Evolutionary conservation across 352 stramenopile genomes (phyloP).

Genomic region (Phytophthora parvispora): DNA sequence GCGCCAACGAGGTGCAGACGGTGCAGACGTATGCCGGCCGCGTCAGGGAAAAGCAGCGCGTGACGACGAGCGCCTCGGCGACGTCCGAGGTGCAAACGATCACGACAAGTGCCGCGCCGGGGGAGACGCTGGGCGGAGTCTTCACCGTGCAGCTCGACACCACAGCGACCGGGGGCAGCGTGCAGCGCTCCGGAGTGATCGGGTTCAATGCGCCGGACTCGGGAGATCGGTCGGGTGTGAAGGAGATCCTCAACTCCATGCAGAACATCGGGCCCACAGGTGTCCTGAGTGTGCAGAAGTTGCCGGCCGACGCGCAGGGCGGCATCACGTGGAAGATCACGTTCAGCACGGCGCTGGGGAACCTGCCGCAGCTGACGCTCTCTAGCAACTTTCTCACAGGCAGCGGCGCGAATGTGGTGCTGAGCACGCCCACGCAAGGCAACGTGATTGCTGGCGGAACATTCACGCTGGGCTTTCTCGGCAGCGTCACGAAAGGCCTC

Average conservation of each 20-base stretch:
- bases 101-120: constrained; percentile 85
- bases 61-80: constrained; percentile 79
- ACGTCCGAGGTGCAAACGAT: constrained; percentile 86
- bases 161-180: constrained; percentile 80
- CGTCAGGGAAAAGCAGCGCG: constrained; percentile 92
- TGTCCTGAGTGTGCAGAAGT: constrained; percentile 69
- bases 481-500: constrained; percentile 90
- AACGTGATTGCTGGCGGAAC: constrained; percentile 85
- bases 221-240: constrained; percentile 58
- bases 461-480: constrained; percentile 94
- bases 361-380: constrained; percentile 71
- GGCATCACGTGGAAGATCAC: constrained; percentile 95
- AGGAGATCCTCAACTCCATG: constrained; percentile 87
- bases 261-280: constrained; percentile 70
- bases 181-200: constrained; percentile 95
- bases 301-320: constrained; percentile 78
- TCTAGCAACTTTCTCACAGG: constrained; percentile 77
- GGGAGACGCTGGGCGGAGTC: constrained; percentile 85
- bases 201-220: constrained; percentile 77
- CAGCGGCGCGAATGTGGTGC: constrained; percentile 71
- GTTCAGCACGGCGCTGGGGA: constrained; percentile 77
- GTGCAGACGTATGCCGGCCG: constrained; percentile 88
- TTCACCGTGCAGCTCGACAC: constrained; percentile 96
- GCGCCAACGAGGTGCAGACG: constrained; percentile 95
- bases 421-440: constrained; percentile 66